Base-by-base conservation (phyloP, 2,329 filamentous ascomycete species). In the Pestalotiopsis sp. region DNA sequence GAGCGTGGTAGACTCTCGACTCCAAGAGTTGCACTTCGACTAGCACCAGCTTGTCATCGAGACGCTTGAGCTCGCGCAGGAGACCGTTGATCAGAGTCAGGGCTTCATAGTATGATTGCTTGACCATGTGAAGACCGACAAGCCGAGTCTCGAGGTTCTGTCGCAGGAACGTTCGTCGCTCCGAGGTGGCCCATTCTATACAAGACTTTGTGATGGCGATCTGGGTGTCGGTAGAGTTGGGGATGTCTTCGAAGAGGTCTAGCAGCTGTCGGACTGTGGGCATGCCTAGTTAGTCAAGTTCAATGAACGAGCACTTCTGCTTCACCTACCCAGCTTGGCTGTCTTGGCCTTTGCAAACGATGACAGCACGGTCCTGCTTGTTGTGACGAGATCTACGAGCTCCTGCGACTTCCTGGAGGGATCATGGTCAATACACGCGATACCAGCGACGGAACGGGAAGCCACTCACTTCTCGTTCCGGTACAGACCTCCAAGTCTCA, bases 261-360 rank as follows among this genome's bases (percentile, higher is more conserved):
- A 99, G 92, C 31, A 99, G 90, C 83, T 98, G 94, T 75, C 96
- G 95, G 75, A 99, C 96, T 98, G 74, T 71, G 66, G 66, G 66
- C 58, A n/a, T 14, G 25, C 62, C 68, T 71, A 66, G 69, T 52
- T 62, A 59, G 36, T n/a, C 11, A 25, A 65, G 64, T 6, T 38
- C 20, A 58, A 45, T 14, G 60, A 45, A 17, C 65, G 14, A 52
- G 39, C 67, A 45, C 17, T 58, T 11, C 38, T 11, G 41, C 20
- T 58, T 20, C n/a, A 57, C 91, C 73, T 90, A 98, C 96, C 94
- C 71, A 99, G 87, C 84, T 99, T 99, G 68, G 96, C 93, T 39
- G 96, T 98, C 89, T 99, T 99, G 71, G 97, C 96, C 87, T 98
- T 98, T 73, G 96, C 96, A 81, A 99, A 98, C 72, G 93, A 96